Conservation (phyloP, 768 basidiomycete genomes). For the Xanthoconium purpureum region DNA sequence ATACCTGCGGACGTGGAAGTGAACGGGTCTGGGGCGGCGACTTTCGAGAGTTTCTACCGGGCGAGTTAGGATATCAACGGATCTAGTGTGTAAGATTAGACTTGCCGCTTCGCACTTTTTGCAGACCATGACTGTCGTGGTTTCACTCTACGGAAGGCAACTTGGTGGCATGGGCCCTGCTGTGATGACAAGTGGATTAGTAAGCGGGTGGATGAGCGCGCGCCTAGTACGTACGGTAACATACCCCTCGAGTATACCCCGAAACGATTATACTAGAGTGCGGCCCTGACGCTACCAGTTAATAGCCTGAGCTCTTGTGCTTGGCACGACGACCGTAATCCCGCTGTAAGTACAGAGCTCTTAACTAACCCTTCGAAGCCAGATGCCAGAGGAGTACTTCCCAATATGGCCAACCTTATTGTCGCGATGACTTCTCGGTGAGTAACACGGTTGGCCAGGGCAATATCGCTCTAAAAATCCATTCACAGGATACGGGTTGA, state of each 20-base stretch:
- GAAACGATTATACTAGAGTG: too few relatives aligned
- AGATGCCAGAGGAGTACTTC: conserved; percentile 10
- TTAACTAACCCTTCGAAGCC: conserved; percentile 3
- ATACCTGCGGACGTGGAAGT: conserved; percentile 67
- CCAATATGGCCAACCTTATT: conserved; percentile 29
- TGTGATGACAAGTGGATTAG: conserved; percentile 10
- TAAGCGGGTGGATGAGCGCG: conserved; percentile 8
- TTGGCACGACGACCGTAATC: not conserved
- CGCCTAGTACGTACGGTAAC: too few relatives aligned
- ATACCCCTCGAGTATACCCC: too few relatives aligned
- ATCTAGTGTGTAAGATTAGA: conserved; percentile 17
- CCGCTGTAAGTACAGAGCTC: not conserved
- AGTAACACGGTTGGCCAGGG: conserved; percentile 15
- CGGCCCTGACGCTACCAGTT: not conserved
- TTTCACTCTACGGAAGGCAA: not conserved
- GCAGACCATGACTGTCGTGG: conserved; percentile 64
- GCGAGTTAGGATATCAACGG: not conserved
- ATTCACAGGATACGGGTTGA: conserved; percentile 32
- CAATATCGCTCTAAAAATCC: conserved; percentile 4
- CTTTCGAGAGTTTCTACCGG: conserved; percentile 80
- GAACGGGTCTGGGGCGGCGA: conserved; percentile 89
- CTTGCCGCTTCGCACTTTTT: conserved; percentile 78
- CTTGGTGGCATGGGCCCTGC: conserved; percentile 6
- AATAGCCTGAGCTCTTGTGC: not conserved
- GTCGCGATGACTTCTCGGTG: conserved; percentile 22